A percentile compares a stretch with the other conserved stretches of the same genome.
Conservation (phyloP, 1,139 yeast species). For the Protomyces inundatus region DNA sequence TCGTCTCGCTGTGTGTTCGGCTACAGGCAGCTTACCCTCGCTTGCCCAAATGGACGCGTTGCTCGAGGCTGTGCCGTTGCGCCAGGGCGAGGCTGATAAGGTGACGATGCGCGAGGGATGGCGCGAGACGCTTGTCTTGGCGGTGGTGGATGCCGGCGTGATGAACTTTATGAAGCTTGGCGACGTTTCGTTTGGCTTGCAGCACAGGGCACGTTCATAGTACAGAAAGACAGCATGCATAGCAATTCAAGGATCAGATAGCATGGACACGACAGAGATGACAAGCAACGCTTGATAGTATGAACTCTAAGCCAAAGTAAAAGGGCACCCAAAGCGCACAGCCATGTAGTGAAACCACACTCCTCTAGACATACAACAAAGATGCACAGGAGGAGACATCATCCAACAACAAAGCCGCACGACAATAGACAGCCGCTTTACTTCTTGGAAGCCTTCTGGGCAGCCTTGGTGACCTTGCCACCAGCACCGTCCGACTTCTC, state of each 20-base stretch:
- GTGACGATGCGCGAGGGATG: constrained; percentile 19
- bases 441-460: constrained; percentile 97
- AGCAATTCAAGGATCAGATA: neutral
- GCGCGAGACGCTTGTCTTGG: constrained; percentile 15
- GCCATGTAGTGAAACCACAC: too few relatives aligned
- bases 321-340: neutral
- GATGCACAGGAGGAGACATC: neutral
- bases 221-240: neutral
- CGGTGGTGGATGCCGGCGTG: constrained; percentile 27
- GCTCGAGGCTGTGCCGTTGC: constrained; percentile 3
- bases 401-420: neutral
- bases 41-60: constrained; percentile 1
- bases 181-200: constrained; percentile 17
- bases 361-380: too few relatives aligned
- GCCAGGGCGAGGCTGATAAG: neutral
- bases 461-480: constrained; percentile 99
- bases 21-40: constrained; percentile 10
- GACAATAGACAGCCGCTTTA: constrained; percentile 39
- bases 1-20: constrained; percentile 56
- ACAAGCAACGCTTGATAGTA: neutral
- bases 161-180: constrained; percentile 20
- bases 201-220: neutral
- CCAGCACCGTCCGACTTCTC: constrained; percentile 75
- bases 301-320: neutral
- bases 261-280: neutral